A percentile compares a stretch with the other conserved stretches of the same genome.
Evolutionary conservation across 768 basidiomycete species (phyloP).

Genomic region (Mycena leptocephala): DNA sequence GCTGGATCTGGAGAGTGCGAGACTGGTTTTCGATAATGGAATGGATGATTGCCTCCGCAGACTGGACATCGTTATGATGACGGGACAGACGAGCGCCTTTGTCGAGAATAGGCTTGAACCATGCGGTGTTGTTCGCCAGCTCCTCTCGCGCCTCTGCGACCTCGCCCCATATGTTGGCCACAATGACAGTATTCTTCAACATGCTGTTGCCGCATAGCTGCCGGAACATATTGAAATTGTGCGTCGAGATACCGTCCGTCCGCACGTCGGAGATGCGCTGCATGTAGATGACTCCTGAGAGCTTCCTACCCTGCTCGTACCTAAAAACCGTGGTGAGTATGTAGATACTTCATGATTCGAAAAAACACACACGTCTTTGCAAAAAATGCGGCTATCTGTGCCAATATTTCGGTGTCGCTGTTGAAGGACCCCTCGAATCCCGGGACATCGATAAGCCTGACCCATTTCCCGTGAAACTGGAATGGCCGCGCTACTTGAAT

Average conservation of each 20-base stretch:
- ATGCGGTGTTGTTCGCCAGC: too few relatives aligned
- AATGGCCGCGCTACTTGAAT: slow-evolving; percentile 61
- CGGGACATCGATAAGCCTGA: slow-evolving; percentile 71
- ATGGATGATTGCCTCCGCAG: slow-evolving; percentile 60
- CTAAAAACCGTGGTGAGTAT: slow-evolving; percentile 31
- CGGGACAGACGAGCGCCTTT: slow-evolving; percentile 58
- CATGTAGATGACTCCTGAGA: slow-evolving; percentile 66
- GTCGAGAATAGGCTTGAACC: slow-evolving; percentile 62
- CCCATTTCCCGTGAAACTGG: slow-evolving; percentile 55
- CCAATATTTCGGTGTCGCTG: slow-evolving; percentile 64
- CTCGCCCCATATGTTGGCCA: slow-evolving; percentile 71
- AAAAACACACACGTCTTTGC: slow-evolving; percentile 46
- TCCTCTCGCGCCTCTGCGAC: too few relatives aligned
- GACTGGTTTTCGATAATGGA: slow-evolving; percentile 59
- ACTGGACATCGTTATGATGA: slow-evolving; percentile 54
- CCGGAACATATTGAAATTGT: slow-evolving; percentile 67
- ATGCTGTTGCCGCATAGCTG: slow-evolving; percentile 67
- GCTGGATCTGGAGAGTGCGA: slow-evolving; percentile 64
- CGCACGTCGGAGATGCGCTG: slow-evolving; percentile 55
- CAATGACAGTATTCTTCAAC: slow-evolving; percentile 66
- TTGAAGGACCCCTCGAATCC: slow-evolving; percentile 71
- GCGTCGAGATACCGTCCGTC: slow-evolving; percentile 60
- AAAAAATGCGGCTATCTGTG: slow-evolving; percentile 63
- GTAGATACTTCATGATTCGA: not conserved
- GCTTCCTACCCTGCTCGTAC: slow-evolving; percentile 52